These are phyloP conservation scores for Cladosporium sp. DNA, from an alignment of 2,329 filamentous ascomycete species.

Conservation along the genomic window DNA sequence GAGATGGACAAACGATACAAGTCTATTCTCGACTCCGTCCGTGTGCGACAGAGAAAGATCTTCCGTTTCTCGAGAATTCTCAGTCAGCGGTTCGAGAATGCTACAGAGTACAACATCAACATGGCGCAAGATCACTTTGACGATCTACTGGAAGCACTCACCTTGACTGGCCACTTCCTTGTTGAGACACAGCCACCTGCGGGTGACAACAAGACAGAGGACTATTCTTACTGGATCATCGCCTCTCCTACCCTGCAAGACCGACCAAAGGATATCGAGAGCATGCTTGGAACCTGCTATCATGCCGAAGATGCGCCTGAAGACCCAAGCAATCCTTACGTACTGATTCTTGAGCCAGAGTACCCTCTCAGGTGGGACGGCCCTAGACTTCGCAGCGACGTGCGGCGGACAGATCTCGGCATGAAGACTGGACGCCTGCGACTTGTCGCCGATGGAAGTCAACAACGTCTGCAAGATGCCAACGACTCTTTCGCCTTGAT, in stretches of 20 bases:
- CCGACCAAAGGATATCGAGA: conserved; percentile 77
- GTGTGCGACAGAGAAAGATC: conserved; percentile 91
- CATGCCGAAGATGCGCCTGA: conserved; percentile 68
- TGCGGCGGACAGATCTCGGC: conserved; percentile 78
- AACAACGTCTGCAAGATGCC: conserved; percentile 75
- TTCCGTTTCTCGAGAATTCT: conserved; percentile 92
- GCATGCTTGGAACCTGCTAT: conserved; percentile 78
- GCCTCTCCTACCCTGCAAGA: conserved; percentile 77
- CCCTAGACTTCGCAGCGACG: conserved; percentile 64
- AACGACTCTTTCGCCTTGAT: conserved; percentile 76
- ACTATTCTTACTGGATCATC: conserved; percentile 61
- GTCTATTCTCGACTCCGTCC: conserved; percentile 89
- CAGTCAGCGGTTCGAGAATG: conserved; percentile 92
- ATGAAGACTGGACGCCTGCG: conserved; percentile 83
- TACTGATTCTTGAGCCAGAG: conserved; percentile 82
- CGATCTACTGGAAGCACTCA: conserved; percentile 77
- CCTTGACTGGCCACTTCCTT: conserved; percentile 82
- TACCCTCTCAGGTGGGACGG: conserved; percentile 79
- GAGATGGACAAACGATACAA: conserved; percentile 99
- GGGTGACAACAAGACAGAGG: conserved; percentile 62
- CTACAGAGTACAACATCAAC: conserved; percentile 89
- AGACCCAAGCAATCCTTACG: conserved; percentile 77
- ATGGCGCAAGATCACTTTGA: conserved; percentile 68
- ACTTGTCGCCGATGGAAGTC: conserved; percentile 84
- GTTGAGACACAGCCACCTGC: conserved; percentile 63